A percentile compares a stretch with the other conserved stretches of the same genome.
Conservation (phyloP, 305 asterid genomes). For the Solanum hybrid region DNA sequence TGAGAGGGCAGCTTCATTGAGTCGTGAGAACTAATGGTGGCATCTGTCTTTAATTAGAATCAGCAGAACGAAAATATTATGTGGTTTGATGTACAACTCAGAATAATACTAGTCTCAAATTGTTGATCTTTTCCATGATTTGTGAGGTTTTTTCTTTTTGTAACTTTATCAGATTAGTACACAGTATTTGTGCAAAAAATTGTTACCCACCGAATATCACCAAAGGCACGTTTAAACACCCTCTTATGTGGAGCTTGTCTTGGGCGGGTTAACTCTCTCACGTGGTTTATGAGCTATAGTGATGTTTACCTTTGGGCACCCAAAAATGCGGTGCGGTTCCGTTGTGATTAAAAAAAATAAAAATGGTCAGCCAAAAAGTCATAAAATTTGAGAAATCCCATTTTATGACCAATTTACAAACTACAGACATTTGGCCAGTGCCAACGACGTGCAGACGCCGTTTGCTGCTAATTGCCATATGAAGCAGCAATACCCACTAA, state of each 20-base stretch:
- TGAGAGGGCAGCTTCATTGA: neutral
- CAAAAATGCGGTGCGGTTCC: neutral
- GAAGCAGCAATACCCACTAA: neutral
- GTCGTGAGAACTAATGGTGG: neutral
- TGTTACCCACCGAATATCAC: neutral
- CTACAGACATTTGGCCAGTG: neutral
- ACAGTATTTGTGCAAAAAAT: neutral
- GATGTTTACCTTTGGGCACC: neutral
- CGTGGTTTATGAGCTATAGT: neutral
- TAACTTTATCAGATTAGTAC: neutral
- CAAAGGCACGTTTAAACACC: neutral
- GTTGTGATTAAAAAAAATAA: neutral
- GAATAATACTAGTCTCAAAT: neutral
- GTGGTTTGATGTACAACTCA: neutral
- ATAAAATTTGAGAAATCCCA: neutral
- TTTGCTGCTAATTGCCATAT: neutral
- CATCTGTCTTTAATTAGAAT: neutral
- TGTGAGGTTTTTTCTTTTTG: neutral
- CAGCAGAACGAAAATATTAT: neutral
- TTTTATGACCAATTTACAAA: neutral
- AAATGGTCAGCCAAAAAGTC: neutral
- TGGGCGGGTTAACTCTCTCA: neutral
- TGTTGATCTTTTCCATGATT: neutral
- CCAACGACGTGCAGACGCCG: neutral
- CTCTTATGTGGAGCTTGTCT: neutral